Evolutionary conservation across 2,329 filamentous ascomycete species (phyloP), one percentile per base, ranked within the genome.

Genomic region (Apiospora aurea): DNA sequence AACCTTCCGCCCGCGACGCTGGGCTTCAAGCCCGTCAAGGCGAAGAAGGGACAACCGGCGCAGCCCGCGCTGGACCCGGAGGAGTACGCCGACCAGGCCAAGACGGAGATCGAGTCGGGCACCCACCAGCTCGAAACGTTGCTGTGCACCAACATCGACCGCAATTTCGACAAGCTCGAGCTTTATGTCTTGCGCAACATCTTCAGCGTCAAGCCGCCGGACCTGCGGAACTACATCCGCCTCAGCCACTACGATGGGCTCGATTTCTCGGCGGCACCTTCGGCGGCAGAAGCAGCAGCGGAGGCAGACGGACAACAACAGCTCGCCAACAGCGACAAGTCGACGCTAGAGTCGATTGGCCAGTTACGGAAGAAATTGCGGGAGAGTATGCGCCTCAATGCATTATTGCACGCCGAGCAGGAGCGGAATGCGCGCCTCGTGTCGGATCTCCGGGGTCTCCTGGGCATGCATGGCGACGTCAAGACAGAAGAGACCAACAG

Each of bases 151-250:
- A 93, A 91, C 77, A 94, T 96, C 75, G 94, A 96, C 82, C 93
- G 92, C 81, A 93, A 94, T 75, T 96, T 96, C 79, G 94, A 96
- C 84, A 91, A 93, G 75, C 92, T 96, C 78, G 94, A 96, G 85
- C 93, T 99, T 71, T 98, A 96, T 84, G 92, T 94, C 69, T 87
- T 99, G 85, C 88, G 94, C 75, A 98, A 98, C 80, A 93, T 95
- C 76, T 83, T 96, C 74, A 92, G 89, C 53, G 90, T 96, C 51
- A 80, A 81, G 47, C 89, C 89, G 68, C 89, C 91, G 41, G 93
- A 96, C 74, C 72, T 80, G 4, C 85, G 93, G 77, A 88, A 90
- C 72, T 98, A 93, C 90, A 91, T 98, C 75, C 87, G 92, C 70
- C 85, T 99, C 75, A 89, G 89, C 67, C 96, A 98, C 85, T 98